Percentiles rank a stretch among this genome's conserved stretches.
Evolutionary conservation across 352 stramenopile species (phyloP).

Genomic region (Pythium angustatum): DNA sequence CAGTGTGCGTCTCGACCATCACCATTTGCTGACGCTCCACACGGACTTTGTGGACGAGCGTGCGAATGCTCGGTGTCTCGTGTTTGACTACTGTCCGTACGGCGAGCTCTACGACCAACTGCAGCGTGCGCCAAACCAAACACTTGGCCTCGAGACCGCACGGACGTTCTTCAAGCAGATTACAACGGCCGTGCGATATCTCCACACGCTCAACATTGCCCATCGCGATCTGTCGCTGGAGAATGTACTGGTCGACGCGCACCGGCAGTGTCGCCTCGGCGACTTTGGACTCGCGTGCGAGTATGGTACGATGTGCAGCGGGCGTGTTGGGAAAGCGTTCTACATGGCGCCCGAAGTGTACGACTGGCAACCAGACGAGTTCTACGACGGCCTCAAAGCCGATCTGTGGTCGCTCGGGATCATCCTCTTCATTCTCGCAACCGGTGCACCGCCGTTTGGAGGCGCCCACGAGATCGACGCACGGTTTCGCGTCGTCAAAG

Average conservation of each 20-base stretch:
- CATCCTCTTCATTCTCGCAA: conserved; percentile 63
- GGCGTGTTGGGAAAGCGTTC: conserved; percentile 57
- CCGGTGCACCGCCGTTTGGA: conserved; percentile 53
- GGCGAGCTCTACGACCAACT: conserved; percentile 59
- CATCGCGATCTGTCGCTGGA: conserved; percentile 71
- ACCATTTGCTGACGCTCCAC: conserved; percentile 44
- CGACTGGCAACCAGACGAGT: conserved; percentile 15
- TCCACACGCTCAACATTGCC: conserved; percentile 54
- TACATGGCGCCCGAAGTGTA: conserved; percentile 74
- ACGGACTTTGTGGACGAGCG: conserved; percentile 53
- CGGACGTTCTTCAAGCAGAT: conserved; percentile 52
- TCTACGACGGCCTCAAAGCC: conserved; percentile 49
- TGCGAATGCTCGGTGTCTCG: conserved; percentile 48
- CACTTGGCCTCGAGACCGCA: conserved; percentile 33
- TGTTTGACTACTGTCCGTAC: conserved; percentile 66
- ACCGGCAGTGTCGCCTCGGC: conserved; percentile 41
- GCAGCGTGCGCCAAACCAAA: conserved; percentile 14
- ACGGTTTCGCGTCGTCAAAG: conserved; percentile 52
- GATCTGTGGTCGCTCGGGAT: conserved; percentile 73
- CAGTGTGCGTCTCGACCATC: too few relatives aligned
- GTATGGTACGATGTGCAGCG: conserved; percentile 35
- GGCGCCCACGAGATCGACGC: conserved; percentile 43
- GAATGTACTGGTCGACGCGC: conserved; percentile 59
- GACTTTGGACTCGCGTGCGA: conserved; percentile 63
- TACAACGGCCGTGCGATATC: conserved; percentile 42